Conservation (phyloP, 2,329 filamentous ascomycete genomes). For the Pseudogymnoascus sp. region DNA sequence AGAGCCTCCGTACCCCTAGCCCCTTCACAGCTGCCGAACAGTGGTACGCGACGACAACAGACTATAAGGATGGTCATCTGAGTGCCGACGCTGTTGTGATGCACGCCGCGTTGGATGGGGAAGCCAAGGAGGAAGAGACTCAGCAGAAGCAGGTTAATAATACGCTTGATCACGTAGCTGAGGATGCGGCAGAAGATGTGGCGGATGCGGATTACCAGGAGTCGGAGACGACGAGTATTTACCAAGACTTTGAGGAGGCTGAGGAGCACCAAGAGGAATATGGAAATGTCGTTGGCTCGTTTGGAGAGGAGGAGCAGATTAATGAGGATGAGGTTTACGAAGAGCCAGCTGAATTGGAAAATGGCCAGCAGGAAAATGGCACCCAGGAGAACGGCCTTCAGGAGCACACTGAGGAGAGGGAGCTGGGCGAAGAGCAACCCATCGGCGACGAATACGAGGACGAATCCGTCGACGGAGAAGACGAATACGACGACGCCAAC, state of each 20-base stretch:
- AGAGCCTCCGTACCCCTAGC: conserved; percentile 52
- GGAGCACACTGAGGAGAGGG: not conserved
- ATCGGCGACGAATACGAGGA: conserved; percentile 25
- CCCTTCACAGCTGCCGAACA: conserved; percentile 29
- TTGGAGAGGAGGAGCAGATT: not conserved
- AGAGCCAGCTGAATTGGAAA: not conserved
- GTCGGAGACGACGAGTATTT: conserved; percentile 23
- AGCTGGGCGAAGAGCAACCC: not conserved
- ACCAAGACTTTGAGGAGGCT: conserved; percentile 21
- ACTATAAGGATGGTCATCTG: conserved; percentile 17
- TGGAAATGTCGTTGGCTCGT: not conserved
- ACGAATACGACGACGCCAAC: conserved; percentile 31
- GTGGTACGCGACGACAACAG: conserved; percentile 24
- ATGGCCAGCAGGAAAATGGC: not conserved
- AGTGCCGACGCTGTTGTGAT: conserved; percentile 22
- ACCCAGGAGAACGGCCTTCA: conserved; percentile 4
- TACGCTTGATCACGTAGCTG: not conserved
- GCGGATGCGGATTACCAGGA: conserved; percentile 16
- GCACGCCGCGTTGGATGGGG: conserved; percentile 19
- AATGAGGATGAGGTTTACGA: not conserved
- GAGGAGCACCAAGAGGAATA: conserved; percentile 14
- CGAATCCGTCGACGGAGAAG: conserved; percentile 25
- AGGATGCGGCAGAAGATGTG: conserved; percentile 6
- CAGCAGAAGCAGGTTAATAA: not conserved
- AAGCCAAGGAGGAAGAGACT: not conserved